These are phyloP conservation scores for Tremellales sp. DNA, from an alignment of 1,284 basidiomycete species.

Conservation along the genomic window DNA sequence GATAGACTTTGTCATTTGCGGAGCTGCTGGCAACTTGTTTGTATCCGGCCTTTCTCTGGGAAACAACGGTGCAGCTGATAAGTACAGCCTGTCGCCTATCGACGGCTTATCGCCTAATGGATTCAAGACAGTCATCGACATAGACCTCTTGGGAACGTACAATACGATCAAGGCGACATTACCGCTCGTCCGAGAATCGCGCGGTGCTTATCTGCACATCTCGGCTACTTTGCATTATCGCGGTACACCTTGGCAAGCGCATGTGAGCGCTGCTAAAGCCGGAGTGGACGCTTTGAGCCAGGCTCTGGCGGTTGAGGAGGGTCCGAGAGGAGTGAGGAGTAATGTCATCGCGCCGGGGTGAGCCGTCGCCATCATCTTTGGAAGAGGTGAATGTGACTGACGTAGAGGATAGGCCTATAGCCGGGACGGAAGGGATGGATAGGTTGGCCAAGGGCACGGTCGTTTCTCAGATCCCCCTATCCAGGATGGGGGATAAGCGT, in stretches of 20 bases:
- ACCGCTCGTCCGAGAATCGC: slow-evolving; percentile 62
- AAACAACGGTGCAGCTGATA: slow-evolving; percentile 42
- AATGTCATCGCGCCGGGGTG: slow-evolving; percentile 82
- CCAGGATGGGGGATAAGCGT: slow-evolving; percentile 61
- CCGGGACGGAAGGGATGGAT: slow-evolving; percentile 77
- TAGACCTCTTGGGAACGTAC: slow-evolving; percentile 89
- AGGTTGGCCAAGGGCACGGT: slow-evolving; percentile 57
- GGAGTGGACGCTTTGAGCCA: slow-evolving; percentile 82
- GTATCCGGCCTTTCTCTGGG: slow-evolving; percentile 22
- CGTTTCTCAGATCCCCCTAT: slow-evolving; percentile 54
- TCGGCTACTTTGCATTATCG: slow-evolving; percentile 85
- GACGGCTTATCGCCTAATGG: slow-evolving; percentile 76
- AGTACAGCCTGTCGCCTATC: slow-evolving; percentile 63
- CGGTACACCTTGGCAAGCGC: slow-evolving; percentile 87
- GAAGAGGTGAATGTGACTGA: neutral
- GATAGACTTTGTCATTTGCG: slow-evolving; percentile 94
- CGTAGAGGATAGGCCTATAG: slow-evolving; percentile 71
- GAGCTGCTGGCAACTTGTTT: slow-evolving; percentile 80
- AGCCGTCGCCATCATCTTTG: slow-evolving; percentile 12
- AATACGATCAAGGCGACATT: slow-evolving; percentile 92
- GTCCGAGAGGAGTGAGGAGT: slow-evolving; percentile 85
- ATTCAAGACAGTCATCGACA: slow-evolving; percentile 89
- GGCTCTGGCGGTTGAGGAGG: slow-evolving; percentile 87
- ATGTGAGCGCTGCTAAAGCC: slow-evolving; percentile 92
- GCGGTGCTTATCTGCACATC: slow-evolving; percentile 85